Evolutionary conservation across 495 filamentous ascomycete genomes (phyloP).

Genomic region (Penicillium angulare): DNA sequence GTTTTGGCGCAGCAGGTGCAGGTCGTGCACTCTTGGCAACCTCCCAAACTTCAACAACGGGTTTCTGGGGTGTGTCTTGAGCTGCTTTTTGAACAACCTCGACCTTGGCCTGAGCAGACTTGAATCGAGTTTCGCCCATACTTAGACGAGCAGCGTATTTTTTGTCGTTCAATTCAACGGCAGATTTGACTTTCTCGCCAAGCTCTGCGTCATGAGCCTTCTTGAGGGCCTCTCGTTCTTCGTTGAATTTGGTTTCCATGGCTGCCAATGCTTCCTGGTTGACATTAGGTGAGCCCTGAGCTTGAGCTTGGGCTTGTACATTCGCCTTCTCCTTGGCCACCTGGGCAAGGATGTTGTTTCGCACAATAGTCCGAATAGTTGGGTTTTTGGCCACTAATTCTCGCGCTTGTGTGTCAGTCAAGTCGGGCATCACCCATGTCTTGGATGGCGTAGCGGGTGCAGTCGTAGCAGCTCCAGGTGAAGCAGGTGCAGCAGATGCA

Average conservation of each 20-base stretch:
- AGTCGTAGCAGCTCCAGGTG: slow-evolving; percentile 25
- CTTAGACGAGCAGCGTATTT: slow-evolving; percentile 70
- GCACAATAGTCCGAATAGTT: slow-evolving; percentile 63
- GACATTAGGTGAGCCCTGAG: neutral
- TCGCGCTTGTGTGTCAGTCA: slow-evolving; percentile 61
- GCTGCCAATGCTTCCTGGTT: slow-evolving; percentile 31
- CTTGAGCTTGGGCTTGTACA: slow-evolving; percentile 17
- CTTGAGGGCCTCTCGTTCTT: slow-evolving; percentile 63
- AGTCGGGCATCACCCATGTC: slow-evolving; percentile 30
- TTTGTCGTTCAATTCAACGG: slow-evolving; percentile 52
- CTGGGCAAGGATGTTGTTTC: slow-evolving; percentile 62
- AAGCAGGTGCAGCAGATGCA: too few species aligned
- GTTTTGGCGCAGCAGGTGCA: slow-evolving; percentile 15
- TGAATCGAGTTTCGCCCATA: slow-evolving; percentile 72
- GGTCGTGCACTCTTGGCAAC: slow-evolving; percentile 70
- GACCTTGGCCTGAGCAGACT: slow-evolving; percentile 65
- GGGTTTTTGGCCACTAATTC: slow-evolving; percentile 64
- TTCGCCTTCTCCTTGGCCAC: slow-evolving; percentile 59
- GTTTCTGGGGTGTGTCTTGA: slow-evolving; percentile 74
- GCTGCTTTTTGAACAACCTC: slow-evolving; percentile 77
- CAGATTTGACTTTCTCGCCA: slow-evolving; percentile 44
- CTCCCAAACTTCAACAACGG: slow-evolving; percentile 83
- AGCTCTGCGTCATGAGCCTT: slow-evolving; percentile 46
- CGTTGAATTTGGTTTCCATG: slow-evolving; percentile 49
- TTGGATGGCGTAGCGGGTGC: slow-evolving; percentile 39